phyloP scores from a whole-genome alignment of 768 basidiomycete species.

The Kwoniella heveanensis region DNA sequence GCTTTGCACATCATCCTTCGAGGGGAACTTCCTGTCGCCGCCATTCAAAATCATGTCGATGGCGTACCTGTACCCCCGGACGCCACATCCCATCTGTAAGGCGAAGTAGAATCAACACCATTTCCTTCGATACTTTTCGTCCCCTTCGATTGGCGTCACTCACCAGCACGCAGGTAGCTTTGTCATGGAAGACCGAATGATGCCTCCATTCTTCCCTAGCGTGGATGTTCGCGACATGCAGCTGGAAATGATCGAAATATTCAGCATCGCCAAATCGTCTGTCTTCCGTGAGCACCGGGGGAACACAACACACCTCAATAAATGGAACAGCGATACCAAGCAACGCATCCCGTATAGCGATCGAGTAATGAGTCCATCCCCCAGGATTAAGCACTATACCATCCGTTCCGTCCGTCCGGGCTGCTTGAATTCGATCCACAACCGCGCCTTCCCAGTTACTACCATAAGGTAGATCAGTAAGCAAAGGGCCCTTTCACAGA shows the following conservation, averaged over 20 bases:
- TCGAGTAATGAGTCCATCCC: constrained; percentile 44
- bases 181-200: constrained; percentile 43
- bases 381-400: constrained; percentile 46
- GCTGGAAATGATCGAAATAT: constrained; percentile 1
- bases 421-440: constrained; percentile 44
- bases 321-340: constrained; percentile 39
- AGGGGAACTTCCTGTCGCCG: constrained; percentile 26
- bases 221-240: constrained; percentile 43
- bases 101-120: too few species aligned
- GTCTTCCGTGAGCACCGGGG: neutral
- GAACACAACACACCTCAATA: constrained; percentile 32
- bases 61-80: constrained; percentile 27
- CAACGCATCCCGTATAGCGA: constrained; percentile 42
- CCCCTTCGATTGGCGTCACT: too few species aligned
- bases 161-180: constrained; percentile 38
- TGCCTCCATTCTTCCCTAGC: constrained; percentile 42
- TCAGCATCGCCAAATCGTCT: neutral
- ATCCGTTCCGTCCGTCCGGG: constrained; percentile 37
- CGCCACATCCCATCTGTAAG: constrained; percentile 34
- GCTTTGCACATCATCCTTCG: constrained; percentile 13
- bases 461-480: neutral
- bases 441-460: constrained; percentile 45
- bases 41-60: constrained; percentile 29
- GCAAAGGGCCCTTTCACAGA: neutral
- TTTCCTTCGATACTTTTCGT: too few species aligned